Percentiles rank a stretch among this genome's conserved stretches.
Conservation (phyloP, 192 early-diverging fungal genomes). For the Allomyces arbusculus region DNA sequence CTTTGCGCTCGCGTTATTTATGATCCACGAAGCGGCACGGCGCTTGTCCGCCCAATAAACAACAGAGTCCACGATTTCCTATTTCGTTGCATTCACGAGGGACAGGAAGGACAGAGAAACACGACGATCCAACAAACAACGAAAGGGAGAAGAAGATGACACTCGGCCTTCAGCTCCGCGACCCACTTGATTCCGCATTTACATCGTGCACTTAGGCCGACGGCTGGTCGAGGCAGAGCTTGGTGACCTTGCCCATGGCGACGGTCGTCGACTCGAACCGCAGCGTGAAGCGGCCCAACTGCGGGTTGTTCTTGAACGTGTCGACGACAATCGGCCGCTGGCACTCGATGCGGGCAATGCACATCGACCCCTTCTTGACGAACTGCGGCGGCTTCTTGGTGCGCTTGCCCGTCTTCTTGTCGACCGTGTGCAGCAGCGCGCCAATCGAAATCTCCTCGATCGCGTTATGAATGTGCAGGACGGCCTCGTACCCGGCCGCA, state of each 20-base stretch:
- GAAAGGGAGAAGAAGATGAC: no score
- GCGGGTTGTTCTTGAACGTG: conserved; percentile 61
- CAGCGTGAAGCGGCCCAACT: conserved; percentile 93
- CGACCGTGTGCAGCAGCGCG: conserved; percentile 69
- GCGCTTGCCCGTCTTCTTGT: conserved; percentile 79
- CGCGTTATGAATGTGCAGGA: conserved; percentile 76
- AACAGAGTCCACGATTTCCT: no score
- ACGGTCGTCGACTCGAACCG: conserved; percentile 75
- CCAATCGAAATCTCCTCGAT: conserved; percentile 72
- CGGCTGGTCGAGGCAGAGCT: conserved; percentile 24
- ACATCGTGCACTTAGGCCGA: no score
- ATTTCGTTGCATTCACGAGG: no score
- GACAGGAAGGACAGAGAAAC: no score
- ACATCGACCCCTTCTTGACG: conserved; percentile 76
- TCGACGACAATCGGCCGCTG: conserved; percentile 65
- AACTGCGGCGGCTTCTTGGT: conserved; percentile 78
- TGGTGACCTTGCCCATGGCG: conserved; percentile 86
- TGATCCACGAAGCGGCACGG: no score
- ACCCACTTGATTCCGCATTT: no score
- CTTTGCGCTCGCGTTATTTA: no score
- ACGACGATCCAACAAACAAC: no score
- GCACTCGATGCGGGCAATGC: conserved; percentile 68
- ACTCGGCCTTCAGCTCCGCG: no score
- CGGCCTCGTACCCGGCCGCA: conserved; percentile 80
- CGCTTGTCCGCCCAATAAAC: no score